phyloP scores from a whole-genome alignment of 2,329 filamentous ascomycete genomes.

The Tolypocladium sp. region DNA sequence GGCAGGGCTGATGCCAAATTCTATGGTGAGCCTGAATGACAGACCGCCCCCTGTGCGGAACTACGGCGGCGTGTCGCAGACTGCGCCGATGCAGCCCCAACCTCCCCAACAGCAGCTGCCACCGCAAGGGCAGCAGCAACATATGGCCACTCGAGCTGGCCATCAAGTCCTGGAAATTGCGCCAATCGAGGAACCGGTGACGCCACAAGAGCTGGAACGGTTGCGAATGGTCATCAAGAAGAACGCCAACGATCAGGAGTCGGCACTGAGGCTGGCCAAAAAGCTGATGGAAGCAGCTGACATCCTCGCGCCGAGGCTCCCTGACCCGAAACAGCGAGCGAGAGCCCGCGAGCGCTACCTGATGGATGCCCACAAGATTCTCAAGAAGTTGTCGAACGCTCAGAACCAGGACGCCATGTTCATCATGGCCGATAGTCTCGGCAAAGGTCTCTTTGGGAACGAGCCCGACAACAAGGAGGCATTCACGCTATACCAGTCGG shows the following conservation, averaged over 20 bases:
- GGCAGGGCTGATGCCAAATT: constrained; percentile 51
- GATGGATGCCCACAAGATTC: constrained; percentile 76
- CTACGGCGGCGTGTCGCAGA: constrained; percentile 38
- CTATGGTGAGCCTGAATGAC: constrained; percentile 43
- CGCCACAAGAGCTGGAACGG: constrained; percentile 66
- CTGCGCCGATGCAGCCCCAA: constrained; percentile 14
- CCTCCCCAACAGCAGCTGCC: constrained; percentile 23
- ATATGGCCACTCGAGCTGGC: background rate
- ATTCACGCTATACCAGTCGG: constrained; percentile 86
- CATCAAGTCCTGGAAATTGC: constrained; percentile 1
- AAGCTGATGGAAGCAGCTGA: constrained; percentile 78
- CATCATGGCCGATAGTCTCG: constrained; percentile 81
- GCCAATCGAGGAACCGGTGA: constrained; percentile 45
- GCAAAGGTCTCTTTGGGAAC: constrained; percentile 68
- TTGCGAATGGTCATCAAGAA: constrained; percentile 60
- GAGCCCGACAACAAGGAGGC: constrained; percentile 85
- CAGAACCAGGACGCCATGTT: constrained; percentile 87
- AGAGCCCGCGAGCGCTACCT: constrained; percentile 78
- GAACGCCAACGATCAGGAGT: constrained; percentile 63
- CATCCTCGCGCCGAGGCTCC: constrained; percentile 54
- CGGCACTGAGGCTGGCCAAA: constrained; percentile 68
- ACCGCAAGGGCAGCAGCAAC: constrained; percentile 16
- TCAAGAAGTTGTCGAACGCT: constrained; percentile 73
- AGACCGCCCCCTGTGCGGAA: constrained; percentile 52
- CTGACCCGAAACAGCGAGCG: constrained; percentile 62